Evolutionary conservation across 495 filamentous ascomycete genomes (phyloP).

Genomic region (Hypoxylon lenormandii): DNA sequence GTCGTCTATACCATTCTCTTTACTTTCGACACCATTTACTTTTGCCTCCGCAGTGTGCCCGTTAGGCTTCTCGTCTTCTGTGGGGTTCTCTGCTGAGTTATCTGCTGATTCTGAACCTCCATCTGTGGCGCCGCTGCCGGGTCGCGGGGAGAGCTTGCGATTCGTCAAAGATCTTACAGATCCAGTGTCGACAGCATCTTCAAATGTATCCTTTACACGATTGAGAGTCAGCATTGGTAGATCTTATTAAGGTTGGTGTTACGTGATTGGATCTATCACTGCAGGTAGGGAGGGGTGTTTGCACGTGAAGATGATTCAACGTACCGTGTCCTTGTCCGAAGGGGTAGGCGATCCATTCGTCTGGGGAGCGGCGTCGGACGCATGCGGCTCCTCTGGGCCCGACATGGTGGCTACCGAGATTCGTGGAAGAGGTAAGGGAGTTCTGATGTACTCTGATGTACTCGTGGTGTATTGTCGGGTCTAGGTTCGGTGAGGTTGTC

Average conservation of each 20-base stretch:
- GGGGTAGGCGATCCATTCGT: constrained; percentile 43
- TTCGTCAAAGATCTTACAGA: constrained; percentile 63
- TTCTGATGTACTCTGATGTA: neutral
- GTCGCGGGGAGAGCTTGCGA: constrained; percentile 60
- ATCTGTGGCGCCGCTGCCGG: constrained; percentile 38
- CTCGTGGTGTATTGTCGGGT: constrained; percentile 5
- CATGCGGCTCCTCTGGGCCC: constrained; percentile 42
- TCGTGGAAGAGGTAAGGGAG: neutral
- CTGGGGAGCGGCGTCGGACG: constrained; percentile 43
- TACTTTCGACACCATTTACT: constrained; percentile 41
- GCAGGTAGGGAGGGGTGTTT: constrained; percentile 1
- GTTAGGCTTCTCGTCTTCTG: constrained; percentile 45
- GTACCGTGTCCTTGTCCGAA: constrained; percentile 59
- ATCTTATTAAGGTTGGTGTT: constrained; percentile 6
- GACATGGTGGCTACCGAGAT: constrained; percentile 43
- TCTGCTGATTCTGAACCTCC: constrained; percentile 33
- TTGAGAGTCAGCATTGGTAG: constrained; percentile 28
- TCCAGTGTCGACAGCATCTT: constrained; percentile 75
- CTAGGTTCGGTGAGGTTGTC: constrained; percentile 4
- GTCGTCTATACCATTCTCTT: constrained; percentile 48
- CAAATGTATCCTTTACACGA: constrained; percentile 74
- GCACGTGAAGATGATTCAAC: constrained; percentile 33
- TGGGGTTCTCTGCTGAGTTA: constrained; percentile 43
- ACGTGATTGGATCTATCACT: constrained; percentile 2
- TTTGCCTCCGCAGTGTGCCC: constrained; percentile 41